Base-by-base conservation (phyloP, 495 filamentous ascomycete species). In the Hyaloscypha variabilis region DNA sequence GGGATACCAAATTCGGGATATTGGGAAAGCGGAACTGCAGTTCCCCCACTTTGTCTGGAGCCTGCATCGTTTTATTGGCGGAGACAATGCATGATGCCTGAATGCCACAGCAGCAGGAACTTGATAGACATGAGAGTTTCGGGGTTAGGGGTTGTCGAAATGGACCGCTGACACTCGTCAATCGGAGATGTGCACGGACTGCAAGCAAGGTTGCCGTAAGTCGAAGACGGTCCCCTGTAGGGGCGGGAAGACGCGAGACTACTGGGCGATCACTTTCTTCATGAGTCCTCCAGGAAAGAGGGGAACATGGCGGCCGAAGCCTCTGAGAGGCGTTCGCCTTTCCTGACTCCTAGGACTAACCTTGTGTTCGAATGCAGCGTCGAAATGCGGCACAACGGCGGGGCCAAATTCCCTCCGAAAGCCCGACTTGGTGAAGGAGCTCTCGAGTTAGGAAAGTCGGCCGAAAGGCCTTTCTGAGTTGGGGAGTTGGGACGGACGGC, bases 201-300 rank as follows among this genome's bases (percentile, higher is more conserved):
- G 3, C 10, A 46, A 17, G 39, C 39, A 46, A 17, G 39, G 39
- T 17, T 19, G 5, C 19, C 39, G 39, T 46, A 46, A 14, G 3
- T 6, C 17, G 21, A 29, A 5, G 24, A 30, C 10, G 39, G 58
- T 51, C 10, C 8, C 42, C n/a, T 49, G 58, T 46, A 25, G 39
- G 8, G 49, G 52, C 61, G 61, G 61, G 52, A 63, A 21, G 61
- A 30, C 46, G 34, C 61, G 30, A 57, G 61, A 63, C 51, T 52
- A 63, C 39, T 46, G 39, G 39, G 39, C 39, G 39, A 46, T 46
- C 39, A 46, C 39, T 46, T 46, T 3, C 39, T 46, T 19, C 39
- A 46, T 1, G 31, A 46, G 39, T 46, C 39, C 17, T 46, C 13
- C 4, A 46, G 5, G 31, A 36, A 36, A 36, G 31, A 36, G 31